phyloP scores from a whole-genome alignment of 495 filamentous ascomycete species.

The Letharia columbiana region DNA sequence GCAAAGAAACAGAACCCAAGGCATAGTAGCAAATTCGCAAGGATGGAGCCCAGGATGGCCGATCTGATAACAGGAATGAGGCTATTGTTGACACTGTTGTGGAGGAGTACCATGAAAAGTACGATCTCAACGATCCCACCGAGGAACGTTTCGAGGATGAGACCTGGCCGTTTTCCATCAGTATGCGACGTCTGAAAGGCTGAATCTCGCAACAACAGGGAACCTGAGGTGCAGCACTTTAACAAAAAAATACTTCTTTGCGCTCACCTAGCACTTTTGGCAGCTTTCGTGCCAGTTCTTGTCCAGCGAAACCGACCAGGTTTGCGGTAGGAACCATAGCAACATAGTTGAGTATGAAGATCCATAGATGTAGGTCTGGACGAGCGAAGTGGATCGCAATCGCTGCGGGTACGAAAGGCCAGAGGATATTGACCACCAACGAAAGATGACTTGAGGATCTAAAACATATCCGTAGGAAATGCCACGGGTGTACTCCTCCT shows the following conservation, averaged over 20 bases:
- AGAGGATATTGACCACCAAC: slow-evolving; percentile 58
- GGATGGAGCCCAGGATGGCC: slow-evolving; percentile 71
- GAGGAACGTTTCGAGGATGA: slow-evolving; percentile 68
- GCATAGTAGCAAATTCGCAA: slow-evolving; percentile 71
- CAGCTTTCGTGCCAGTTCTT: slow-evolving; percentile 71
- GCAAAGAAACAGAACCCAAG: slow-evolving; percentile 70
- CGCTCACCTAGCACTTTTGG: slow-evolving; percentile 58
- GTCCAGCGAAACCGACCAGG: slow-evolving; percentile 74
- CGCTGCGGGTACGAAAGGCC: slow-evolving; percentile 65
- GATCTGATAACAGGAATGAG: slow-evolving; percentile 68
- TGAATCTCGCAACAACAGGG: background rate
- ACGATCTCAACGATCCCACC: slow-evolving; percentile 75
- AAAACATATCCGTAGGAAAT: slow-evolving; percentile 54
- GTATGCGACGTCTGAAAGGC: background rate
- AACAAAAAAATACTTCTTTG: no score
- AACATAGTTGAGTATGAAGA: slow-evolving; percentile 65
- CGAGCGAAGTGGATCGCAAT: slow-evolving; percentile 56
- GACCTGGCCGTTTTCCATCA: slow-evolving; percentile 23
- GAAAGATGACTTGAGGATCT: slow-evolving; percentile 48
- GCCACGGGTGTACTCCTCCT: slow-evolving; percentile 49
- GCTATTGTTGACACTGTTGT: slow-evolving; percentile 33
- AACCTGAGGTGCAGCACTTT: background rate
- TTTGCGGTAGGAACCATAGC: slow-evolving; percentile 88
- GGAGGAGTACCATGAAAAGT: slow-evolving; percentile 67
- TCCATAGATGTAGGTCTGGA: slow-evolving; percentile 50